Evolutionary conservation across 257 asterid genomes (phyloP).

Genomic region (Ilex aquifolium): DNA sequence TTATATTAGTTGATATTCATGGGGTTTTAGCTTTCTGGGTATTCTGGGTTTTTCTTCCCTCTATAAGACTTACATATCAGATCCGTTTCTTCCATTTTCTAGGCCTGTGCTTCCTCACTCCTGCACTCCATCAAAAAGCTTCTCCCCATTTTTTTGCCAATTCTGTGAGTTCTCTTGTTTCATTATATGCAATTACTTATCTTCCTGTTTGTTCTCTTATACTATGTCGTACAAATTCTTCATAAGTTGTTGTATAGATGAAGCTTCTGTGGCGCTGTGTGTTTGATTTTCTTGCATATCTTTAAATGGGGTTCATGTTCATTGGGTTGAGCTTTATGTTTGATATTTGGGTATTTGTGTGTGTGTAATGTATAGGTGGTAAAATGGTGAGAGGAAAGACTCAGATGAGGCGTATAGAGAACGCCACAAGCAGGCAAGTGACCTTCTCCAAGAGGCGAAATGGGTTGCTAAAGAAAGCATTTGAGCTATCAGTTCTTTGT

Average conservation of each 20-base stretch:
- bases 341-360: not conserved
- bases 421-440: constrained; percentile 88
- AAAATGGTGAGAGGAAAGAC: constrained; percentile 94
- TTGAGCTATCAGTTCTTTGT: constrained; percentile 81
- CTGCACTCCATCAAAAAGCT: constrained; percentile 30
- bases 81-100: constrained; percentile 40
- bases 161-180: constrained; percentile 34
- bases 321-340: not conserved
- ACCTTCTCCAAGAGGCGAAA: constrained; percentile 91
- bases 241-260: too few species aligned
- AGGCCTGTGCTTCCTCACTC: constrained; percentile 30
- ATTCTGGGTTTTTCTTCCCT: constrained; percentile 13
- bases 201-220: too few species aligned
- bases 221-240: too few species aligned
- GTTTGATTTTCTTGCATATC: too few species aligned
- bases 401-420: constrained; percentile 89
- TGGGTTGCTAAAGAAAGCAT: constrained; percentile 79
- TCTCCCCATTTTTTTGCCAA: constrained; percentile 41
- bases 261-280: too few species aligned
- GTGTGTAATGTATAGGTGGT: not conserved
- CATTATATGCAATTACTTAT: too few species aligned
- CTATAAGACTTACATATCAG: constrained; percentile 5
- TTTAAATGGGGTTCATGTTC: too few species aligned
- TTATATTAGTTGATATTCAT: too few species aligned
- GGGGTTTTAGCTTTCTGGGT: too few species aligned